phyloP scores from a whole-genome alignment of 768 basidiomycete genomes.

The Hypsizygus marmoreus region DNA sequence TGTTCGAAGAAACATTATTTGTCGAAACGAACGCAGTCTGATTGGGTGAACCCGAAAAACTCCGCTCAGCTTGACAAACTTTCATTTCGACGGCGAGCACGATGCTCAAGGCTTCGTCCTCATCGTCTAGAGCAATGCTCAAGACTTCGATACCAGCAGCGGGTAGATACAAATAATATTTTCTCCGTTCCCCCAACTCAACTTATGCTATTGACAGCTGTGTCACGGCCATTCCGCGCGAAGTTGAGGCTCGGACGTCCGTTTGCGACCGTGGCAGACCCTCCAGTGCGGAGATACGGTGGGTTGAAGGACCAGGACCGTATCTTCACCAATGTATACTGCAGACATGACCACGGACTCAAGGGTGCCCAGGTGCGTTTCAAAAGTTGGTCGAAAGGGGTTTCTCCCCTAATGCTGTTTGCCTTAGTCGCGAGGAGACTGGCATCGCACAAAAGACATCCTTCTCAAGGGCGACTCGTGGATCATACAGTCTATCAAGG shows the following conservation, averaged over 20 bases:
- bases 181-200: not conserved
- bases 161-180: slow-evolving; percentile 23
- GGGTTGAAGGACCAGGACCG: slow-evolving; percentile 94
- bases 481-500: slow-evolving; percentile 97
- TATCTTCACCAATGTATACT: slow-evolving; percentile 91
- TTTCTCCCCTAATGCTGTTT: slow-evolving; percentile 1
- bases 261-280: slow-evolving; percentile 76
- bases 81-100: slow-evolving; percentile 31
- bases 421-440: slow-evolving; percentile 88
- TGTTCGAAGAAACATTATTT: too few relatives aligned
- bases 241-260: slow-evolving; percentile 40
- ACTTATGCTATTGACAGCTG: slow-evolving; percentile 17
- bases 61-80: slow-evolving; percentile 13
- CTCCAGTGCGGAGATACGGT: slow-evolving; percentile 91
- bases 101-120: slow-evolving; percentile 36
- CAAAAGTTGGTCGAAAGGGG: not conserved
- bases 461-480: slow-evolving; percentile 92
- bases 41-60: slow-evolving; percentile 23
- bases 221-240: slow-evolving; percentile 32
- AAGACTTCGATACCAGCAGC: slow-evolving; percentile 27
- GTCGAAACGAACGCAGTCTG: too few relatives aligned
- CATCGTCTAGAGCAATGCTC: slow-evolving; percentile 38
- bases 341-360: slow-evolving; percentile 85
- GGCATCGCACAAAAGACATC: slow-evolving; percentile 98
- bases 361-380: slow-evolving; percentile 84